Base-by-base conservation (phyloP, 148 eudicot species). In the Chenopodium suecicum region DNA sequence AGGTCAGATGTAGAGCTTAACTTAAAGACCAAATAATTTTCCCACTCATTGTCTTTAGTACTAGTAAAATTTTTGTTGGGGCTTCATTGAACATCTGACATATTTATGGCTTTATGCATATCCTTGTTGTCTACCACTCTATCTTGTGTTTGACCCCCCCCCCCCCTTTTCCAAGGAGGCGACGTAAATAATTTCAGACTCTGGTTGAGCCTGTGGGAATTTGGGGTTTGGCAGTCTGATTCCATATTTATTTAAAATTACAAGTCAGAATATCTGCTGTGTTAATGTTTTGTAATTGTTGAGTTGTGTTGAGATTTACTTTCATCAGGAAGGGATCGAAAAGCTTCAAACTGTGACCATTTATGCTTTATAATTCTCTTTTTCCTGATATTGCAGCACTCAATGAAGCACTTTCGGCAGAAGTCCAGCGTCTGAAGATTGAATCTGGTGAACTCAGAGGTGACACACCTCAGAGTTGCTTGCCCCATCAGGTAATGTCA, bases 391-490 rank as follows among this genome's bases (percentile, higher is more conserved):
- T 83, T 67, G 48, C 85, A 88, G 90, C 88, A 72, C 83, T 88
- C 76, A 85, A 72, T 44, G 88, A 88, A 85, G 83, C 90, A 41
- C 80, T 88, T n/a, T 79, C 76, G 1, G 81, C 85, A 25, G 90
- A 88, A 79, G 79, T 86, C 31, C 88, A 88, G n/a, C 88, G 85
- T 34, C 68, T 88, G 84, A 88, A 82, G 85, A 70, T 77, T 37
- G 67, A 68, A 23, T 17, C 27, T 34, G 81, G 65, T 34, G 82
- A 82, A 58, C 81, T 50, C n/a, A 76, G 52, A 75, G 83, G 74
- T 23, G 78, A 80, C 46, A 66, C 71, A 16, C 70, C 82, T 32
- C 54, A 50, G 2, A 81, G 27, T 41, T 25, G 63, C 63, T 12
- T 74, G 34, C 44, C 82, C 48, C 84, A 76, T 70, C 50, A 80